Base-by-base conservation (phyloP, 257 asterid genomes). In the Plantago ovata region DNA sequence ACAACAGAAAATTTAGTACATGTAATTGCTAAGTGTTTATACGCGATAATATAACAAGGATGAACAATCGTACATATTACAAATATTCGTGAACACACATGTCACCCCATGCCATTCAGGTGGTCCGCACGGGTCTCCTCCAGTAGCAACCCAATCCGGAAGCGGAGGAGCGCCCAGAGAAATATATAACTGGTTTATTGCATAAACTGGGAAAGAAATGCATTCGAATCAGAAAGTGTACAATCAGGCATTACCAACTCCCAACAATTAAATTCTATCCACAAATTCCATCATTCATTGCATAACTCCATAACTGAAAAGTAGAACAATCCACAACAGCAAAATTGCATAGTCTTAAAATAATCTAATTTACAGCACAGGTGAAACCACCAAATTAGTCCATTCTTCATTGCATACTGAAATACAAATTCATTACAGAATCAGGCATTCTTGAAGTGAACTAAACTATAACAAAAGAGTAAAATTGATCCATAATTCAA, bases 61-160 rank as follows among this genome's bases (percentile, higher is more conserved):
- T 39, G 23, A 22, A 14, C 18, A 23, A 56, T 16, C 96, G 33
- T 82, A 92, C 96, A 92, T 70, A 48, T 78, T 82, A 62, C 95
- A 84, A 51, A 92, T 71, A 59, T 85, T 85, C 55, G 81, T 55
- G 55, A 77, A 83, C 55, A 92, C 98, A 65, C 98, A 92, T 58
- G 75, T 83, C 40, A 92, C 89, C 13, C 98, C 98, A 65, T 74
- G 87, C 98, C 98, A 92, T 62, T 69, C 67, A 9, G 77, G 79
- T n/a, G 74, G 79, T 50, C 90, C 96, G 23, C 98, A 92, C 4
- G 98, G 98, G 78, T 92, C 98, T 49, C 89, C 95, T 61, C 93
- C 96, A 51, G 69, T 6, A 12, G 84, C 85, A 21, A 79, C 32
- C 97, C 98, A 92, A 24, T 90, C 94, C 39, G 83, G 66, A 58